phyloP scores from a whole-genome alignment of 2,329 filamentous ascomycete genomes.

The Arthroderma uncinatum region DNA sequence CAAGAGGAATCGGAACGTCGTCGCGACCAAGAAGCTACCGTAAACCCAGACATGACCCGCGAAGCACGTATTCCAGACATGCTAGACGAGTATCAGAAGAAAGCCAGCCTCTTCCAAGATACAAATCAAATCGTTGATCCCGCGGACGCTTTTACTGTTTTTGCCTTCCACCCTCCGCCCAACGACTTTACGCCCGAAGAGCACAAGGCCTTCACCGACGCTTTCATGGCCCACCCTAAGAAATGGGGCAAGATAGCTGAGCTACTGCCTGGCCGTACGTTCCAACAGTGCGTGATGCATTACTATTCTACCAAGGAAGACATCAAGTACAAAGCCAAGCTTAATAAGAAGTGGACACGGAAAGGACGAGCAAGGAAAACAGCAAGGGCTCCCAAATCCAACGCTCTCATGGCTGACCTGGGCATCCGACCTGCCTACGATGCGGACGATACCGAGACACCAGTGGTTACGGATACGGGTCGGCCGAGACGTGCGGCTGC shows the following conservation, averaged over 20 bases:
- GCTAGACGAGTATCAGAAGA: slow-evolving; percentile 32
- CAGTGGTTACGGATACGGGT: slow-evolving; percentile 40
- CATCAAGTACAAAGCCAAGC: slow-evolving; percentile 40
- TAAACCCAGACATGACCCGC: slow-evolving; percentile 33
- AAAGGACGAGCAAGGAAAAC: slow-evolving; percentile 28
- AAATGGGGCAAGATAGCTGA: slow-evolving; percentile 43
- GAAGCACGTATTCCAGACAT: slow-evolving; percentile 41
- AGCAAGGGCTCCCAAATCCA: slow-evolving; percentile 34
- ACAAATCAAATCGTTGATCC: slow-evolving; percentile 35
- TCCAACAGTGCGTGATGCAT: slow-evolving; percentile 40
- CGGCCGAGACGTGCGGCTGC: slow-evolving; percentile 40
- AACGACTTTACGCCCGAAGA: slow-evolving; percentile 40
- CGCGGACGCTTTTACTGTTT: slow-evolving; percentile 32
- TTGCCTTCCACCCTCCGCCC: slow-evolving; percentile 35
- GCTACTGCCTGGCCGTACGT: slow-evolving; percentile 35
- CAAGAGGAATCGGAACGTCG: slow-evolving; percentile 38
- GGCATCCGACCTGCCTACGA: slow-evolving; percentile 35
- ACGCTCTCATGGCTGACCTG: slow-evolving; percentile 39
- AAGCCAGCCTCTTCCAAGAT: slow-evolving; percentile 35
- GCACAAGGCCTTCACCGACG: slow-evolving; percentile 37
- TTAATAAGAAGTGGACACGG: slow-evolving; percentile 37
- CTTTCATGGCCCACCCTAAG: slow-evolving; percentile 40
- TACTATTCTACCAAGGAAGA: slow-evolving; percentile 42
- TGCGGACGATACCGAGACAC: slow-evolving; percentile 30
- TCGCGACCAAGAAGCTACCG: slow-evolving; percentile 33